These are phyloP conservation scores for Inonotus obliquus DNA, from an alignment of 1,284 basidiomycete species.

Conservation along the genomic window DNA sequence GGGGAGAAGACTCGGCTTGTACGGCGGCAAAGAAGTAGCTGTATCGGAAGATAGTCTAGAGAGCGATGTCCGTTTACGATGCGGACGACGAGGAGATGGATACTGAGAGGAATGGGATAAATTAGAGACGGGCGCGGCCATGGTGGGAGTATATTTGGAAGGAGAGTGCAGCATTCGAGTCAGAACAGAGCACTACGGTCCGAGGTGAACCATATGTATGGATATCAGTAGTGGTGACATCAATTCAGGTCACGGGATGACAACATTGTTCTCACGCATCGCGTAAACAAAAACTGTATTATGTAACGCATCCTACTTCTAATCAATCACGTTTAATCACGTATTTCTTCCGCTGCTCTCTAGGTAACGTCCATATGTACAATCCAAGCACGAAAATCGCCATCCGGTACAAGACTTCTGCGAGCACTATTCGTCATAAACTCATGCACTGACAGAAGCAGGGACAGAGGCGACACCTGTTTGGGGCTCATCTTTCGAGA, in stretches of 20 bases:
- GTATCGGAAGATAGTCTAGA: constrained; percentile 66
- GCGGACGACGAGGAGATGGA: constrained; percentile 20
- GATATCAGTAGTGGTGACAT: too few species aligned
- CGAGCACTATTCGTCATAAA: background rate
- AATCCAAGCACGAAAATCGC: background rate
- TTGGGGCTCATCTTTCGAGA: constrained; percentile 30
- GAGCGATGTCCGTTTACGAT: constrained; percentile 52
- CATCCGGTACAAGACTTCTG: background rate
- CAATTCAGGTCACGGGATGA: background rate
- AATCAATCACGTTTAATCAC: too few species aligned
- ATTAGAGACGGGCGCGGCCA: constrained; percentile 15
- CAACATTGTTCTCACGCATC: background rate
- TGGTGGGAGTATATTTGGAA: background rate
- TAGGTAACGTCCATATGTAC: background rate
- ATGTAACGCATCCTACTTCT: too few species aligned
- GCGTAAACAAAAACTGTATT: too few species aligned
- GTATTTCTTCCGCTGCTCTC: background rate
- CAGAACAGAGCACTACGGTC: too few species aligned
- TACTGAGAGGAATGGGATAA: background rate
- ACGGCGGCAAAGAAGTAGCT: constrained; percentile 60
- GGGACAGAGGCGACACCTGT: background rate
- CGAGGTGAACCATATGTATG: too few species aligned
- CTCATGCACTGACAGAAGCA: background rate
- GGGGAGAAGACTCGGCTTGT: constrained; percentile 36
- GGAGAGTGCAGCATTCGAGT: background rate